Conservation (phyloP, 2,329 filamentous ascomycete species). For the Pseudogymnoascus sp. region DNA sequence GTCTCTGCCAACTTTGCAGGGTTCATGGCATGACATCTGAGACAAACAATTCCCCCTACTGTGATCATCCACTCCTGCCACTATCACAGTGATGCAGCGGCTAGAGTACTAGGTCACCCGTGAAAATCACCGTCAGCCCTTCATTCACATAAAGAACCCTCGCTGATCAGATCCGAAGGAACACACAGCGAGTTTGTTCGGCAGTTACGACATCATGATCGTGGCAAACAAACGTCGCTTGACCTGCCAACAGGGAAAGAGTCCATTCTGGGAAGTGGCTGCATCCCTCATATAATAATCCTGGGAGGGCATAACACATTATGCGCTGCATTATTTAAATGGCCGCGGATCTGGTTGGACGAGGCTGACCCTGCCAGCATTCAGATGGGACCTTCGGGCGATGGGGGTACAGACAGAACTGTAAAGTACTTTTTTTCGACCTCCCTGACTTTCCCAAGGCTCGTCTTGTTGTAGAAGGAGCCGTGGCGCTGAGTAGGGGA, state of each 20-base stretch:
- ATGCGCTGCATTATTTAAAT: not conserved
- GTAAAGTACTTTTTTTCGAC: not conserved
- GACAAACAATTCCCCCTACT: not conserved
- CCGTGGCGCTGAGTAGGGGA: not conserved
- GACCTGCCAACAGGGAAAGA: not conserved
- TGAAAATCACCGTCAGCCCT: not conserved
- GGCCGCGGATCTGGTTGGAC: not conserved
- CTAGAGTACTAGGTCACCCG: not conserved
- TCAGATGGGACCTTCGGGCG: not conserved
- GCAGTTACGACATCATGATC: not conserved
- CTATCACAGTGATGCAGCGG: conserved; percentile 1
- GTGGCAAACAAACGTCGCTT: not conserved
- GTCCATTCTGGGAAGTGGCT: conserved; percentile 1
- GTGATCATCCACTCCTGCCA: not conserved
- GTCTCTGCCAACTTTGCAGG: not conserved
- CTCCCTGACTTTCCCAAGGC: not conserved
- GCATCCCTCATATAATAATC: conserved; percentile 5
- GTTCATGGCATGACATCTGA: not conserved
- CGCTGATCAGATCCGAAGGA: not conserved
- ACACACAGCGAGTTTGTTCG: not conserved
- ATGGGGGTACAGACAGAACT: not conserved
- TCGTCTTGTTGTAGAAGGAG: not conserved
- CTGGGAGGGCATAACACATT: not conserved
- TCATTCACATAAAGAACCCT: not conserved
- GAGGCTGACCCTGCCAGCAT: not conserved